These are phyloP conservation scores for Polyporus arcularius DNA, from an alignment of 768 basidiomycete species.

Conservation along the genomic window DNA sequence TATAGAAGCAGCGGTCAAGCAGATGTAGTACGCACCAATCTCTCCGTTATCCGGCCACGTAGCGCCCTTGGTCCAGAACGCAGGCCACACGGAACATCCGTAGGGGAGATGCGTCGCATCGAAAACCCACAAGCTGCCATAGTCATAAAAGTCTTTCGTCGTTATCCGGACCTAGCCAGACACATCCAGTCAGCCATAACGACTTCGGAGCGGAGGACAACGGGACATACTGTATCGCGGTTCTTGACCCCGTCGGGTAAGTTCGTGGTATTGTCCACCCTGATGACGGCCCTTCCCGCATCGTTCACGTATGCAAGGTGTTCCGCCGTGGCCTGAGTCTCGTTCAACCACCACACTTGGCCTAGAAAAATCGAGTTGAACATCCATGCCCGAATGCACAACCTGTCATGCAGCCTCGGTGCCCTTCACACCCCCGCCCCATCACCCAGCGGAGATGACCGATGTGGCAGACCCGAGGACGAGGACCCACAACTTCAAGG, in stretches of 20 bases:
- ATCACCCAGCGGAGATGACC: background rate
- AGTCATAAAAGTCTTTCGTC: conserved; percentile 41
- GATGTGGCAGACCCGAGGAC: background rate
- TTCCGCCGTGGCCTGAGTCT: conserved; percentile 45
- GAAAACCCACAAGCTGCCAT: conserved; percentile 49
- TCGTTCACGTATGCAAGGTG: conserved; percentile 60
- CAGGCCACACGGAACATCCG: conserved; percentile 59
- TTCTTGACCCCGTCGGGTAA: conserved; percentile 47
- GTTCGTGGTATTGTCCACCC: conserved; percentile 69
- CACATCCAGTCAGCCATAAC: background rate
- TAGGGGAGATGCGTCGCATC: conserved; percentile 53
- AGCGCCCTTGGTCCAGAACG: conserved; percentile 34
- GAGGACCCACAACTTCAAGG: background rate
- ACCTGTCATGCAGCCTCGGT: background rate
- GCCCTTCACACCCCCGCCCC: background rate
- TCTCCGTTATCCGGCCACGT: conserved; percentile 48
- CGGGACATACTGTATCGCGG: conserved; percentile 55
- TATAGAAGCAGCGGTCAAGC: background rate
- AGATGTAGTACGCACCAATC: conserved; percentile 24
- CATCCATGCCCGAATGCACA: background rate
- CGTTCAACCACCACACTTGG: conserved; percentile 61
- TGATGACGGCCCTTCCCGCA: conserved; percentile 66
- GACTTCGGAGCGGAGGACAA: background rate
- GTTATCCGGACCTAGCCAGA: conserved; percentile 45
- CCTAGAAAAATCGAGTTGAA: conserved; percentile 37